A percentile compares a stretch with the other conserved stretches of the same genome.
These are phyloP conservation scores for Nissolia schottii DNA, from an alignment of 306 rosid species.

Conservation along the genomic window DNA sequence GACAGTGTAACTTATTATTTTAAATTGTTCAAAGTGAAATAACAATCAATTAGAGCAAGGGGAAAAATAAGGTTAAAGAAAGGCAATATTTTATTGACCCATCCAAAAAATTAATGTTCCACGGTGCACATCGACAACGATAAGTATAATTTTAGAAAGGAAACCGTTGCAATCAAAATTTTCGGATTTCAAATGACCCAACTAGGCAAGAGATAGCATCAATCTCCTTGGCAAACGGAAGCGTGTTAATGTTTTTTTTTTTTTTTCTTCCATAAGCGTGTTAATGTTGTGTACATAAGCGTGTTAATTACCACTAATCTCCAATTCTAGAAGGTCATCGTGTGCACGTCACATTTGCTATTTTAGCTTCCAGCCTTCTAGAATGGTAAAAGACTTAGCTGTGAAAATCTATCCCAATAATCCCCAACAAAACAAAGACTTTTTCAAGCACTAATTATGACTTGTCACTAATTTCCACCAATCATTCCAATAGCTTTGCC, in stretches of 20 bases:
- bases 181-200: neutral
- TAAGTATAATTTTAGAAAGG: neutral
- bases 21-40: neutral
- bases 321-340: conserved; percentile 19
- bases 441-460: conserved; percentile 26
- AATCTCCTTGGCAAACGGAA: neutral
- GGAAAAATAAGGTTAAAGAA: no score
- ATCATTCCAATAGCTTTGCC: neutral
- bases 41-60: neutral
- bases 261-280: no score
- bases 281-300: neutral
- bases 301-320: neutral
- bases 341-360: conserved; percentile 8
- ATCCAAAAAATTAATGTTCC: no score
- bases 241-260: no score
- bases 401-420: neutral
- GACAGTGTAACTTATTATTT: no score
- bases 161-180: no score
- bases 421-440: conserved; percentile 26
- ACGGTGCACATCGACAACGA: no score
- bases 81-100: neutral
- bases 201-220: neutral
- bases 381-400: conserved; percentile 7
- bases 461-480: conserved; percentile 27
- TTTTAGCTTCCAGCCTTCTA: neutral